Evolutionary conservation across 2,329 filamentous ascomycete species (phyloP).

Genomic region (Periconia digitata): DNA sequence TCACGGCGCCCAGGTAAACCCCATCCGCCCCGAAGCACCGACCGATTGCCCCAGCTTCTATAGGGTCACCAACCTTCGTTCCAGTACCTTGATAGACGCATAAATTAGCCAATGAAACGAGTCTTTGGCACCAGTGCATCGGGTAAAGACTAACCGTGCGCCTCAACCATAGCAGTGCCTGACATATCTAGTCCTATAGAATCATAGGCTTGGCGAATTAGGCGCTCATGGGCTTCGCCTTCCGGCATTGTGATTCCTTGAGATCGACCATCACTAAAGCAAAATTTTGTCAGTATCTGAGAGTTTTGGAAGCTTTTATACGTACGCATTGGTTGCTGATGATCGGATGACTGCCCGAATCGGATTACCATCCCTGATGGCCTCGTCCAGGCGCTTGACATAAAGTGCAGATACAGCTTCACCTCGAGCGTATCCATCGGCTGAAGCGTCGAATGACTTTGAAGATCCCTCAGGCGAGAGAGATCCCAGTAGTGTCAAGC

Average conservation of each 20-base stretch:
- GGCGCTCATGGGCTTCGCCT: constrained; percentile 47
- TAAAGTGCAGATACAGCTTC: constrained; percentile 21
- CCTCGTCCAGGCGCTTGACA: constrained; percentile 59
- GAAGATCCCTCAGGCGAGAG: constrained; percentile 15
- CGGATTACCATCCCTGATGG: constrained; percentile 57
- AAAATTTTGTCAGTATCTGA: too few relatives aligned
- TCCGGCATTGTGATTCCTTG: constrained; percentile 25
- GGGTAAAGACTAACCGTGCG: constrained; percentile 56
- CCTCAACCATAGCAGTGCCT: constrained; percentile 38
- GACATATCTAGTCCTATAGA: constrained; percentile 25
- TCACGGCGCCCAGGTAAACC: neutral
- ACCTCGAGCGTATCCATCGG: constrained; percentile 25
- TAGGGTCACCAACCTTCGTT: constrained; percentile 51
- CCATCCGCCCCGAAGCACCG: constrained; percentile 9
- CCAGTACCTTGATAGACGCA: constrained; percentile 41
- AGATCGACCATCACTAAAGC: constrained; percentile 6
- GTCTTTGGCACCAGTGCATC: neutral
- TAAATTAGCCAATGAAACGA: neutral
- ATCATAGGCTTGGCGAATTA: constrained; percentile 30
- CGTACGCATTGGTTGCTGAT: constrained; percentile 38
- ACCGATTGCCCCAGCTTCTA: constrained; percentile 12
- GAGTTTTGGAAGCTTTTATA: too few relatives aligned
- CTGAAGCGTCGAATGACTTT: constrained; percentile 19
- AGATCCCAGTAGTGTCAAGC: constrained; percentile 13
- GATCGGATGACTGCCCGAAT: constrained; percentile 32